Evolutionary conservation across 805 yeast species (phyloP).

Genomic region (Wickerhamomyces kurtzmanii): DNA sequence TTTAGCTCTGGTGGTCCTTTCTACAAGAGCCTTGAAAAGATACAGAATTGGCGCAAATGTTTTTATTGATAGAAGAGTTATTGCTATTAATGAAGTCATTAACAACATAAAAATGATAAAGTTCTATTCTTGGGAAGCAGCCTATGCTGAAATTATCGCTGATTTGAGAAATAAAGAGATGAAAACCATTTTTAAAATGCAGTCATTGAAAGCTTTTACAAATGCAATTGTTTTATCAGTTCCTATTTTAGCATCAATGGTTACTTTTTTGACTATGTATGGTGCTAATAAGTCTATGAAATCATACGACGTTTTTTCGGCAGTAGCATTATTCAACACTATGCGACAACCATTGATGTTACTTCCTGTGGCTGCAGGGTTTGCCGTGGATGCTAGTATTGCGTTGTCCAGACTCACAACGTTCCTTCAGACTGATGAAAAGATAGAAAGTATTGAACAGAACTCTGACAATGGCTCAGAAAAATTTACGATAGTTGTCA

Average conservation of each 20-base stretch:
- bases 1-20: slow-evolving; percentile 27
- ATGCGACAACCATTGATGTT: slow-evolving; percentile 51
- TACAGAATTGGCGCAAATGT: slow-evolving; percentile 48
- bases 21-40: slow-evolving; percentile 41
- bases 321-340: slow-evolving; percentile 58
- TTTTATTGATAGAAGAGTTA: slow-evolving; percentile 70
- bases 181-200: slow-evolving; percentile 48
- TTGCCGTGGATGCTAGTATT: slow-evolving; percentile 52
- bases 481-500: slow-evolving; percentile 33
- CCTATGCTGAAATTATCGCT: slow-evolving; percentile 51
- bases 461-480: slow-evolving; percentile 25
- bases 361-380: slow-evolving; percentile 55
- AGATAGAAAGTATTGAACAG: slow-evolving; percentile 18
- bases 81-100: slow-evolving; percentile 68
- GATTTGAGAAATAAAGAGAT: slow-evolving; percentile 55
- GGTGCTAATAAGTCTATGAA: slow-evolving; percentile 29
- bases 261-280: slow-evolving; percentile 37
- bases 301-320: slow-evolving; percentile 63
- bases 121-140: slow-evolving; percentile 85
- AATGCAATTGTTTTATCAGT: slow-evolving; percentile 59
- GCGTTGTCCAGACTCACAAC: slow-evolving; percentile 44
- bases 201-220: slow-evolving; percentile 50
- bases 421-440: slow-evolving; percentile 32
- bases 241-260: slow-evolving; percentile 65
- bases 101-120: slow-evolving; percentile 76